Base-by-base conservation (phyloP, 306 rosid genomes). In the Sicyos baderoa region DNA sequence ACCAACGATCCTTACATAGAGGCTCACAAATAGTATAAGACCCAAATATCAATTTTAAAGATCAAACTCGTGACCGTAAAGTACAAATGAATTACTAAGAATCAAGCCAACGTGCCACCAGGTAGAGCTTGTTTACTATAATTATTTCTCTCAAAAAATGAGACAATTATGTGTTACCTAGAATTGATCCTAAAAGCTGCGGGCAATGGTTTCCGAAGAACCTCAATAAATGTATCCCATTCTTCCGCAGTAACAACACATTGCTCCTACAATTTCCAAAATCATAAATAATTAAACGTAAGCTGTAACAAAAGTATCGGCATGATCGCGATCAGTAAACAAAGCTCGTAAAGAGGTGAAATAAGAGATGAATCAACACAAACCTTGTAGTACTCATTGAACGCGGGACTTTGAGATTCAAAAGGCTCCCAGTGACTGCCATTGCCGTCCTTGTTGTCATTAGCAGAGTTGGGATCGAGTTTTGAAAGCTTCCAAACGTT, bases 401-500 rank as follows among this genome's bases (percentile, higher is more conserved):
- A 47, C n/a, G 51, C 51, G 16, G n/a, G 51, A 13, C 51, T 47
- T 47, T 47, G 51, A 47, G 51, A 47, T 47, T 47, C 51, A 6
- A 47, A 47, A 47, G 51, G 51, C 51, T 47, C 51, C 51, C 51
- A 47, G 51, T 47, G 51, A 2, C 3, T 29, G 35, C 35, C 35
- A 29, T 29, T 47, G 51, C 51, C 51, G 13, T 47, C 54, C 70
- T 75, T 44, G 32, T 73, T 67, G 50, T 18, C 29, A 42, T 65
- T 66, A 37, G 53, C 78, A 27, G 85, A 59, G 68, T 82, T 56
- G 58, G 83, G 80, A 80, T 87, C 90, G 16, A 91, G 68, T 78
- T 81, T 94, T 7, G 90, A 76, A 66, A 88, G 97, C 82, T 94
- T 94, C 99, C 99, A 94, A 7, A 90, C 88, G 71, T 94, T 90